Conservation (phyloP, 805 yeast species). For the Lachancea cidri region DNA sequence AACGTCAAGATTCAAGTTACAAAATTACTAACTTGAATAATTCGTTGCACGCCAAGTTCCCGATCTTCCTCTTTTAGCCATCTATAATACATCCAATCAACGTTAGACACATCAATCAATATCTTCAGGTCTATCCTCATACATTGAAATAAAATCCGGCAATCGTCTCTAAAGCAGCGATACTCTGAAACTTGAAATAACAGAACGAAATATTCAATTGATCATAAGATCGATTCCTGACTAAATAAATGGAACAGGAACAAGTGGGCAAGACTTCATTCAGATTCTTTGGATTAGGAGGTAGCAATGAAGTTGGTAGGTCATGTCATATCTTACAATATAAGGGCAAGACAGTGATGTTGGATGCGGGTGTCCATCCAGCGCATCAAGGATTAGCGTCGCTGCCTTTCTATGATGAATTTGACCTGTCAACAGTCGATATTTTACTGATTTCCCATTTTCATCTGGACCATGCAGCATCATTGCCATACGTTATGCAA, state of each 20-base stretch:
- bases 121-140: too few relatives aligned
- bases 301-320: conserved; percentile 97
- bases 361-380: conserved; percentile 98
- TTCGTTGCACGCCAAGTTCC: conserved; percentile 2
- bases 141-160: too few relatives aligned
- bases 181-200: too few relatives aligned
- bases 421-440: conserved; percentile 83
- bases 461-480: conserved; percentile 97
- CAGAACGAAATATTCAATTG: too few relatives aligned
- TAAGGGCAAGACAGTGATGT: conserved; percentile 91
- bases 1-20: conserved; percentile 2
- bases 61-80: not conserved
- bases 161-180: too few relatives aligned
- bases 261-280: conserved; percentile 34
- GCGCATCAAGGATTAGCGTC: conserved; percentile 87
- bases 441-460: conserved; percentile 86
- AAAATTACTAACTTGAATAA: conserved; percentile 8
- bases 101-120: too few relatives aligned
- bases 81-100: not conserved
- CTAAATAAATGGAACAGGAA: conserved; percentile 4
- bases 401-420: conserved; percentile 92
- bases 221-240: not conserved
- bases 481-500: conserved; percentile 96
- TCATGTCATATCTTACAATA: conserved; percentile 90
- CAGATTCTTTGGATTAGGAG: conserved; percentile 86